phyloP scores from a whole-genome alignment of 805 yeast genomes.

The Myxozyma vanderwaltii region DNA sequence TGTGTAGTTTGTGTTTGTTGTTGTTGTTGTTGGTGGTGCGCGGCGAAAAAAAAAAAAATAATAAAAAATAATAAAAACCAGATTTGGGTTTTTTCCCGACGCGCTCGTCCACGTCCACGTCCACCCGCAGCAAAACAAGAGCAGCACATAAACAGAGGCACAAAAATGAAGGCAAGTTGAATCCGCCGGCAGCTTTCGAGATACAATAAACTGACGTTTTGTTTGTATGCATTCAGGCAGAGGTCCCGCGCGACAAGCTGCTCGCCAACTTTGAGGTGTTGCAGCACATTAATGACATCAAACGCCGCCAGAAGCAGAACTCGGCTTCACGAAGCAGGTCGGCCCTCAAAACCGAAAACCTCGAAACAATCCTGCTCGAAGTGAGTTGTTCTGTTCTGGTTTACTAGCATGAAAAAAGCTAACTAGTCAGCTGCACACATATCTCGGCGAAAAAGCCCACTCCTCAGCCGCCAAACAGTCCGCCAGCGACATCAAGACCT shows the following conservation, averaged over 20 bases:
- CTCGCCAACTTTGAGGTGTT: conserved; percentile 68
- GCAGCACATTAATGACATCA: conserved; percentile 54
- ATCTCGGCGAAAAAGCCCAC: conserved; percentile 41
- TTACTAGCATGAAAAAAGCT: conserved; percentile 35
- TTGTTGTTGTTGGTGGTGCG: too few relatives aligned
- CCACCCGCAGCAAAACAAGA: too few relatives aligned
- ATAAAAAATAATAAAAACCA: too few relatives aligned
- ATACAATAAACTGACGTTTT: too few relatives aligned
- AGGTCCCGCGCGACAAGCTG: conserved; percentile 56
- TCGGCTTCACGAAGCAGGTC: conserved; percentile 34
- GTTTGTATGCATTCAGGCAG: too few relatives aligned
- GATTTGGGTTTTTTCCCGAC: too few relatives aligned
- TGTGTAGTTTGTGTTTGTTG: too few relatives aligned
- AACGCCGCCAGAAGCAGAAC: conserved; percentile 39
- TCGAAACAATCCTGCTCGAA: conserved; percentile 37
- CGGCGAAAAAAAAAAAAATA: too few relatives aligned
- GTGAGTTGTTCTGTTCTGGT: conserved; percentile 25
- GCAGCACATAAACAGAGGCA: too few relatives aligned
- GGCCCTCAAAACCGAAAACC: conserved; percentile 34
- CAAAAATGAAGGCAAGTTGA: too few relatives aligned
- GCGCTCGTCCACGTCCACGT: too few relatives aligned
- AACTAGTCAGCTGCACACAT: conserved; percentile 43
- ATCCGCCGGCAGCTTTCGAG: too few relatives aligned
- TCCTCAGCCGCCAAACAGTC: conserved; percentile 43
- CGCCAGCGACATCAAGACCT: conserved; percentile 41